These are phyloP conservation scores for Oryza punctata DNA, from an alignment of 176 grass and related monocot genomes.

Conservation along the genomic window DNA sequence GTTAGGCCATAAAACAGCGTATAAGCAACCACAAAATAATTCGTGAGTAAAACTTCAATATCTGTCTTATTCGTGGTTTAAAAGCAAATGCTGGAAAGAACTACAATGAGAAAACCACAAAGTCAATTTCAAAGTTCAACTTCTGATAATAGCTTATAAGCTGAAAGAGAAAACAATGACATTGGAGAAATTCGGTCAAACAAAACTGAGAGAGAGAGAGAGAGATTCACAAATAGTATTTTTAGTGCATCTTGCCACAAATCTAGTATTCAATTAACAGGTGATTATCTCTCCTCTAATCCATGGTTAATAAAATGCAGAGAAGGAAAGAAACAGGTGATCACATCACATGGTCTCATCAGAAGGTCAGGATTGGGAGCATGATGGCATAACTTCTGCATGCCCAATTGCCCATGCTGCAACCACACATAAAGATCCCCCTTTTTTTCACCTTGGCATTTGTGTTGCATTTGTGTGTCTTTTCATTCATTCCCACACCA, in stretches of 20 bases:
- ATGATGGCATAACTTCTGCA: conserved; percentile 41
- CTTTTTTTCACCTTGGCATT: conserved; percentile 48
- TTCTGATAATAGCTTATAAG: too few relatives aligned
- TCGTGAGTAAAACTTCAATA: too few relatives aligned
- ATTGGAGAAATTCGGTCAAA: background rate
- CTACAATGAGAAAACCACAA: too few relatives aligned
- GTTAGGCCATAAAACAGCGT: too few relatives aligned
- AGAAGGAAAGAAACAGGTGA: background rate
- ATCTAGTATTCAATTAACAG: background rate
- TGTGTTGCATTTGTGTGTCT: conserved; percentile 45
- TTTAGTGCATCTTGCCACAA: background rate
- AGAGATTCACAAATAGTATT: background rate
- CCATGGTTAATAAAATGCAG: background rate
- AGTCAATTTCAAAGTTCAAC: too few relatives aligned
- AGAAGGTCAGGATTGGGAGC: conserved; percentile 41
- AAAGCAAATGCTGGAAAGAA: too few relatives aligned
- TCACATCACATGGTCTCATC: conserved; percentile 20
- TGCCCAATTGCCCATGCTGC: conserved; percentile 35
- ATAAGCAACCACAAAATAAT: too few relatives aligned
- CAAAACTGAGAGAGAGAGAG: background rate
- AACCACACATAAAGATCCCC: background rate
- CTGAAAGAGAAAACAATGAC: too few relatives aligned
- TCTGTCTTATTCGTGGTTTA: too few relatives aligned
- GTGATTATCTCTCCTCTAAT: too few relatives aligned
- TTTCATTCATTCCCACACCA: conserved; percentile 51